Evolutionary conservation across 352 stramenopile species (phyloP).

Genomic region (Pythium vanterpoolii): DNA sequence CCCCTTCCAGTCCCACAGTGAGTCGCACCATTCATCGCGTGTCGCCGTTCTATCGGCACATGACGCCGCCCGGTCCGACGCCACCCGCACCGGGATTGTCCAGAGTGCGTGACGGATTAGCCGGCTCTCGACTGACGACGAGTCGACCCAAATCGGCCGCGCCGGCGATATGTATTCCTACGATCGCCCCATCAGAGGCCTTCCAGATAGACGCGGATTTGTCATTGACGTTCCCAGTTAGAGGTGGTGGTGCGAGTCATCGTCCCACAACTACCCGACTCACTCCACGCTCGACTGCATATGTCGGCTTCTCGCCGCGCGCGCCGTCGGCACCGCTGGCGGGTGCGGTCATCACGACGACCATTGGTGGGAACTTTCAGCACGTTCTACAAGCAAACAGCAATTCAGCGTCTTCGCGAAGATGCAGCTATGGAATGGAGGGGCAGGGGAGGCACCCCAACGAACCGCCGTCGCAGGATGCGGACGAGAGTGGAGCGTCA

Average conservation of each 20-base stretch:
- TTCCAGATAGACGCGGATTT: neutral
- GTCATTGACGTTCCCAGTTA: too few relatives aligned
- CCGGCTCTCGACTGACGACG: neutral
- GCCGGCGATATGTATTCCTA: constrained; percentile 8
- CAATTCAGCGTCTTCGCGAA: neutral
- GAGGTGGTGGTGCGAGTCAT: neutral
- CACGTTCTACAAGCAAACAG: constrained; percentile 9
- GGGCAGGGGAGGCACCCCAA: neutral
- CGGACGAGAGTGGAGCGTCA: neutral
- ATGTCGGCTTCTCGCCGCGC: constrained; percentile 19
- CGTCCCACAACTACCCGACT: neutral
- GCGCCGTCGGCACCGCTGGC: neutral
- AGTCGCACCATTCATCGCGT: neutral
- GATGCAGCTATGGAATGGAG: neutral
- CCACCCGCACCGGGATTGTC: neutral
- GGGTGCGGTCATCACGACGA: neutral
- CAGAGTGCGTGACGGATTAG: neutral
- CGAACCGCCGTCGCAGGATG: neutral
- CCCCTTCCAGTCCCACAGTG: neutral
- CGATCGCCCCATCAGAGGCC: neutral
- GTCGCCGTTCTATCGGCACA: constrained; percentile 21
- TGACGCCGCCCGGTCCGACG: constrained; percentile 5
- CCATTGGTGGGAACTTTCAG: neutral
- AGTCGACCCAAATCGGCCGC: constrained; percentile 18
- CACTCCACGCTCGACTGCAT: neutral